Percentiles rank a stretch among this genome's conserved stretches.
These are phyloP conservation scores for Fraxinus anomala DNA, from an alignment of 257 asterid genomes.

Conservation along the genomic window DNA sequence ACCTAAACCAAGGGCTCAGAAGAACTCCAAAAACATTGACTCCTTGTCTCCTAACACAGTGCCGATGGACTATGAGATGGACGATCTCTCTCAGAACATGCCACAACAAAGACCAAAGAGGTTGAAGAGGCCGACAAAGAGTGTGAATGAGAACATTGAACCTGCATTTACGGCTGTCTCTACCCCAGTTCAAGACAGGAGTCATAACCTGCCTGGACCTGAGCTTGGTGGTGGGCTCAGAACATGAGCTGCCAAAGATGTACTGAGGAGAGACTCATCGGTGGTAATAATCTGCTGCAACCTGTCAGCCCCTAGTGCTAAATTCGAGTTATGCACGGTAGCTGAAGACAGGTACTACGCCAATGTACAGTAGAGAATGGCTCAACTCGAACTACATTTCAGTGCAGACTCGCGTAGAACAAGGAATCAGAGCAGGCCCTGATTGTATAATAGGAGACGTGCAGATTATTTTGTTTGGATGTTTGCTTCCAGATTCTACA, in stretches of 20 bases:
- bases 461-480: conserved; percentile 43
- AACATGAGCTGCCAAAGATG: conserved; percentile 32
- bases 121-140: conserved; percentile 88
- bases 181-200: conserved; percentile 40
- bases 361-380: conserved; percentile 7
- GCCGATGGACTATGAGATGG: conserved; percentile 47
- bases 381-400: neutral
- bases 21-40: conserved; percentile 49
- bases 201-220: conserved; percentile 23
- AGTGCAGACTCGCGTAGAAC: neutral
- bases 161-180: conserved; percentile 73
- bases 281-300: neutral
- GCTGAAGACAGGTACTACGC: neutral
- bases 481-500: conserved; percentile 24
- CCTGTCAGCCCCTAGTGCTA: neutral
- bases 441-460: conserved; percentile 42
- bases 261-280: neutral
- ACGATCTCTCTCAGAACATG: conserved; percentile 43
- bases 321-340: neutral
- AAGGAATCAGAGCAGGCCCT: neutral
- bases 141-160: conserved; percentile 83
- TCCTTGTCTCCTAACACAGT: conserved; percentile 46
- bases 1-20: conserved; percentile 55
- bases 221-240: conserved; percentile 22
- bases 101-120: conserved; percentile 79